Evolutionary conservation across 371 early-diverging fungal genomes (phyloP).

Genomic region (Rhizomucor miehei): DNA sequence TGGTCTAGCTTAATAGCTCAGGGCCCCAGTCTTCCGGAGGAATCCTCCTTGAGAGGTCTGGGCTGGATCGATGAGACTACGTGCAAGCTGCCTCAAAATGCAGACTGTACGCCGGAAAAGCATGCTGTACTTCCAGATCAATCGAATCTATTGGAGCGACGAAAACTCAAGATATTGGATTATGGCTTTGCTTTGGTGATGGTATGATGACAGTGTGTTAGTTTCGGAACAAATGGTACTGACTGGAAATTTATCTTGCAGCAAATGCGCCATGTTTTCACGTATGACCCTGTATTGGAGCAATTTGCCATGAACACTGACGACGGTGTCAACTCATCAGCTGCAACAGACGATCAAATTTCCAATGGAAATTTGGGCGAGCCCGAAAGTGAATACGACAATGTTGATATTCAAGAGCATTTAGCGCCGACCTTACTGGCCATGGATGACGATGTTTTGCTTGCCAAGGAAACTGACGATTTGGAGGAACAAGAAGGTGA

Average conservation of each 20-base stretch:
- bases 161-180: conserved; percentile 35
- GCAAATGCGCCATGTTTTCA: conserved; percentile 32
- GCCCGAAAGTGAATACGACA: conserved; percentile 2
- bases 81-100: conserved; percentile 24
- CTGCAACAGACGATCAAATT: not conserved
- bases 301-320: conserved; percentile 12
- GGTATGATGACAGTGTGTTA: conserved; percentile 22
- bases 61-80: conserved; percentile 50
- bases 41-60: conserved; percentile 34
- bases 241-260: conserved; percentile 6
- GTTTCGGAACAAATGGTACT: no score
- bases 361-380: not conserved
- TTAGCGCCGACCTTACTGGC: conserved; percentile 21
- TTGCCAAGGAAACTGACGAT: conserved; percentile 27
- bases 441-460: conserved; percentile 43
- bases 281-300: conserved; percentile 42
- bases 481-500: conserved; percentile 36
- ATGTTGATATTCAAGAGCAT: not conserved
- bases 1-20: no score
- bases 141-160: conserved; percentile 2
- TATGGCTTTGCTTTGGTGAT: conserved; percentile 47
- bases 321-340: not conserved
- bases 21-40: conserved; percentile 42
- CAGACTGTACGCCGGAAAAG: not conserved
- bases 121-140: not conserved